These are phyloP conservation scores for Tricholomella constricta DNA, from an alignment of 768 basidiomycete species.

Conservation along the genomic window DNA sequence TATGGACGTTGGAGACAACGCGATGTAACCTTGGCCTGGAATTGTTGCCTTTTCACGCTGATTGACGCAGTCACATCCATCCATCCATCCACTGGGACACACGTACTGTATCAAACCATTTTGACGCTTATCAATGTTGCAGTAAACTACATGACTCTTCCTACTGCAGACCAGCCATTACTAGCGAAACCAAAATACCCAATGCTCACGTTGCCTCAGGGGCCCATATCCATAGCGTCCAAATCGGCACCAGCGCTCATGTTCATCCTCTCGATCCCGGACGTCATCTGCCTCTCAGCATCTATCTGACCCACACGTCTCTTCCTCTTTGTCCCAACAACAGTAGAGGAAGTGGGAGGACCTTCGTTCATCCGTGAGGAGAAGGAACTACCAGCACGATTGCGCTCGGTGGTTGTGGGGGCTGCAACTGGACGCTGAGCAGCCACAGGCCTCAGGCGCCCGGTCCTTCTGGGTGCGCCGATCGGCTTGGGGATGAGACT, in stretches of 20 bases:
- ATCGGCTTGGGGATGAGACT: not conserved
- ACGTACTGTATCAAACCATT: too few relatives aligned
- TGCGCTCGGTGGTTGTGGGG: not conserved
- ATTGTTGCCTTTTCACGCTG: too few relatives aligned
- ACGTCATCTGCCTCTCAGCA: constrained; percentile 6
- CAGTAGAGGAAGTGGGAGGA: not conserved
- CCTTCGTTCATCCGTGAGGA: not conserved
- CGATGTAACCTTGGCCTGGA: too few relatives aligned
- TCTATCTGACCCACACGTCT: constrained; percentile 2
- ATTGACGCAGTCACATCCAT: too few relatives aligned
- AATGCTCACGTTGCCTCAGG: too few relatives aligned
- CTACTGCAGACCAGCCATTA: too few relatives aligned
- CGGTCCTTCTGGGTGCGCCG: constrained; percentile 14
- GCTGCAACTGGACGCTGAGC: not conserved
- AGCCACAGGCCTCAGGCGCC: constrained; percentile 13
- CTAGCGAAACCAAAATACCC: too few relatives aligned
- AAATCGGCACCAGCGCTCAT: constrained; percentile 1
- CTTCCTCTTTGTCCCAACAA: constrained; percentile 17
- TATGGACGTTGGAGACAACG: too few relatives aligned
- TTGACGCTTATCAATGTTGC: too few relatives aligned
- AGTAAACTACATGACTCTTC: too few relatives aligned
- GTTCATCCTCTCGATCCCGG: constrained; percentile 9
- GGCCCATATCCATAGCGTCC: constrained; percentile 8
- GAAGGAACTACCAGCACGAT: not conserved
- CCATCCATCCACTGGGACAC: too few relatives aligned